These are phyloP conservation scores for Phycomyces blakesleeanus DNA, from an alignment of 192 early-diverging fungal genomes.

Conservation along the genomic window DNA sequence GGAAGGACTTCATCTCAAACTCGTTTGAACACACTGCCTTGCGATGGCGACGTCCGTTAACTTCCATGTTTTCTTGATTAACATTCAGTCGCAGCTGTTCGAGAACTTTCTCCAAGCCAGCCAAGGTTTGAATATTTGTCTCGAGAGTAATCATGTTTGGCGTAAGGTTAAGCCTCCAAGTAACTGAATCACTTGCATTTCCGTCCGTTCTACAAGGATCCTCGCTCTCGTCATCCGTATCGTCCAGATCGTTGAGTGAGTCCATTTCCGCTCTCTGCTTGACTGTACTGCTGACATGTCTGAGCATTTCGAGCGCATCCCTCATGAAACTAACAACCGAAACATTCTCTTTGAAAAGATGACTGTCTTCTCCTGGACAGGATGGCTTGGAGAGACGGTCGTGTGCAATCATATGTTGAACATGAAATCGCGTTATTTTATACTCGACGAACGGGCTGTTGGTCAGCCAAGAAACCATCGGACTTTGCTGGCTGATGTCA, in stretches of 20 bases:
- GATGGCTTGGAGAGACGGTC: constrained; percentile 1
- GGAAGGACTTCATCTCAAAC: constrained; percentile 1
- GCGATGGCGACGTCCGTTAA: not conserved
- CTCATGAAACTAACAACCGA: not conserved
- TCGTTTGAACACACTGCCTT: not conserved
- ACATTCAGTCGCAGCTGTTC: constrained; percentile 29
- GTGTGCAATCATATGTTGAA: not conserved
- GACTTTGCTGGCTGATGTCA: not conserved
- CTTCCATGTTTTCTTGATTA: not conserved
- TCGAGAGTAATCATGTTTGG: constrained; percentile 33
- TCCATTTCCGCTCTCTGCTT: too few species aligned
- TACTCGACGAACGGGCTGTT: not conserved
- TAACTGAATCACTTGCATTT: constrained; percentile 19
- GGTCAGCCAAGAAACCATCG: not conserved
- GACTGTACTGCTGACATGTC: not conserved
- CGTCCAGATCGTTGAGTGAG: too few species aligned
- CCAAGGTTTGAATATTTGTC: constrained; percentile 30
- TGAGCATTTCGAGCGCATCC: not conserved
- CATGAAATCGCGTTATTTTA: constrained; percentile 5
- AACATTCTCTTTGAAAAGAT: not conserved
- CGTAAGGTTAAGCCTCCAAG: constrained; percentile 36
- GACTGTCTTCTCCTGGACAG: constrained; percentile 4
- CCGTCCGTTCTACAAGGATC: not conserved
- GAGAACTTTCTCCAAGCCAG: constrained; percentile 34
- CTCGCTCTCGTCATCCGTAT: too few species aligned